Evolutionary conservation across 2,329 filamentous ascomycete species (phyloP).

Genomic region (Penicillium sp.): DNA sequence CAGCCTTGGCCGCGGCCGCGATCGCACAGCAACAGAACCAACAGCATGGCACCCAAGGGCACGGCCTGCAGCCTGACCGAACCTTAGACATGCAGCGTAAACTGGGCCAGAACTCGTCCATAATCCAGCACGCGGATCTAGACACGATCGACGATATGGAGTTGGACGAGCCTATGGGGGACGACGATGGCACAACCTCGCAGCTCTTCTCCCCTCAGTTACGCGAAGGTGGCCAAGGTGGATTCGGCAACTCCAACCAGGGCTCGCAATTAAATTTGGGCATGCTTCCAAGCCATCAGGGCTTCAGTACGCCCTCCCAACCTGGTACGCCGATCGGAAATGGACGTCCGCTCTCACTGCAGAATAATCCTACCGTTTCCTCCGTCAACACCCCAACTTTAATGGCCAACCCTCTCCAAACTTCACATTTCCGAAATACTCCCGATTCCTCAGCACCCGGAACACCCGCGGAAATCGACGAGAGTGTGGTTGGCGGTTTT

Average conservation of each 20-base stretch:
- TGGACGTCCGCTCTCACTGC: conserved; percentile 70
- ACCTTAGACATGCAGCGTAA: conserved; percentile 43
- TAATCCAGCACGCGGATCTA: conserved; percentile 61
- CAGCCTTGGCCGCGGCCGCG: conserved; percentile 51
- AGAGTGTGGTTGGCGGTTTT: conserved; percentile 68
- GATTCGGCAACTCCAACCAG: conserved; percentile 61
- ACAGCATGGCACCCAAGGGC: conserved; percentile 42
- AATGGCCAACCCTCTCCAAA: conserved; percentile 72
- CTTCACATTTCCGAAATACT: conserved; percentile 58
- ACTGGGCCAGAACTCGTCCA: conserved; percentile 36
- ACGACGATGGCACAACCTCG: conserved; percentile 41
- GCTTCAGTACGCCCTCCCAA: conserved; percentile 75
- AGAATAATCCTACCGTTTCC: conserved; percentile 94
- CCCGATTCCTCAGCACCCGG: conserved; percentile 71
- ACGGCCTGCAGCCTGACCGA: conserved; percentile 40
- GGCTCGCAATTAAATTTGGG: conserved; percentile 77
- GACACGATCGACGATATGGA: conserved; percentile 95
- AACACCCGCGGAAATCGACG: conserved; percentile 75
- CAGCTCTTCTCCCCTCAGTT: conserved; percentile 61
- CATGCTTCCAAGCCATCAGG: conserved; percentile 75
- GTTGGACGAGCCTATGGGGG: conserved; percentile 80
- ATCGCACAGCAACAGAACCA: conserved; percentile 57
- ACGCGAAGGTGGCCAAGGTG: conserved; percentile 69
- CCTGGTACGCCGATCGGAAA: conserved; percentile 81
- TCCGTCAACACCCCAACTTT: conserved; percentile 95